A percentile compares a stretch with the other conserved stretches of the same genome.
phyloP scores from a whole-genome alignment of 2,329 filamentous ascomycete species.

The Calonectria multiphialidica region DNA sequence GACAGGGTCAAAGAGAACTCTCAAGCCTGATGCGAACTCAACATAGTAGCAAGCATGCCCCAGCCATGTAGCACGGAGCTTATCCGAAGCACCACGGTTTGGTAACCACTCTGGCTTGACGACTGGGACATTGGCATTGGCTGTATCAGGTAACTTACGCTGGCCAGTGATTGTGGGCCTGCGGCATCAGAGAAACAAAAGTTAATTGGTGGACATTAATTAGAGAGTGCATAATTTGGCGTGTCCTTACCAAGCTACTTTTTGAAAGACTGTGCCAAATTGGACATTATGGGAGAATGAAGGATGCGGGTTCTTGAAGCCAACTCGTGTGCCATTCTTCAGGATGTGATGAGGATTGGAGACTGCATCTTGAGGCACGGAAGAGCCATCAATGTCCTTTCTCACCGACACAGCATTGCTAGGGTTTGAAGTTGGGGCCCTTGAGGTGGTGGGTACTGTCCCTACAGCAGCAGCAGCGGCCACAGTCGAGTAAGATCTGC shows the following conservation, averaged over 20 bases:
- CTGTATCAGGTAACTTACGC: neutral
- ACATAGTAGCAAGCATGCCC: neutral
- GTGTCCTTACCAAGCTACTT: neutral
- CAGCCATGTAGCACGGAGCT: neutral
- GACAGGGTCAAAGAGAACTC: neutral
- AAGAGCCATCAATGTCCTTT: neutral
- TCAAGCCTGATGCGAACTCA: neutral
- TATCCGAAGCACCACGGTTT: neutral
- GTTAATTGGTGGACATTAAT: neutral
- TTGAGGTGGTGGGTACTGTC: neutral
- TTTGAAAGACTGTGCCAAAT: neutral
- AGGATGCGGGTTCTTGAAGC: neutral
- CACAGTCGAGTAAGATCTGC: neutral
- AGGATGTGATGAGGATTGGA: neutral
- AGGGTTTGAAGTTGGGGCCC: neutral
- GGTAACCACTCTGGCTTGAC: neutral
- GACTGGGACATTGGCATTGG: neutral
- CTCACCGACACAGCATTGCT: neutral
- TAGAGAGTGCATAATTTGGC: too few relatives aligned
- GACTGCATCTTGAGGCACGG: neutral
- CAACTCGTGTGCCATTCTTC: neutral
- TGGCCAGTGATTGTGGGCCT: neutral
- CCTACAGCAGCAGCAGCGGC: neutral
- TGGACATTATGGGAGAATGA: neutral
- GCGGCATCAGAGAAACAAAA: neutral